Evolutionary conservation across 441 rosid species (phyloP).

Genomic region (Adansonia madagascariensis): DNA sequence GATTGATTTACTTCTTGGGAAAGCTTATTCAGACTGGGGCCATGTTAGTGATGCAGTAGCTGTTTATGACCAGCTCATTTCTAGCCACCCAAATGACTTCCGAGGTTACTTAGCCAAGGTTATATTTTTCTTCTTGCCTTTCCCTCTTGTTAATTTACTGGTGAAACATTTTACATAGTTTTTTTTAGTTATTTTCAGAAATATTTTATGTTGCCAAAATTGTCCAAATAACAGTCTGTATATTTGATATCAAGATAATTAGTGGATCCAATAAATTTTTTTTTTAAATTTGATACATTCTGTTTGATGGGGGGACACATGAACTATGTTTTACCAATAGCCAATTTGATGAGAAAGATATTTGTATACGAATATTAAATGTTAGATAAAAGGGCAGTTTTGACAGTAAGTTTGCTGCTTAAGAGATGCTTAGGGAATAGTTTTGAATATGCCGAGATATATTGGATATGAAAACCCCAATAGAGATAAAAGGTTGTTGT

Average conservation of each 20-base stretch:
- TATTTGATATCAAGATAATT: neutral
- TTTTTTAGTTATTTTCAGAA: neutral
- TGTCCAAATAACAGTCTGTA: neutral
- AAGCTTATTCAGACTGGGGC: constrained; percentile 94
- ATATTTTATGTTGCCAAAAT: neutral
- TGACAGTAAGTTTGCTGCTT: neutral
- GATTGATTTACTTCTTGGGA: constrained; percentile 90
- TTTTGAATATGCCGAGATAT: neutral
- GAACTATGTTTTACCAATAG: neutral
- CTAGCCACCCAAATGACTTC: constrained; percentile 79
- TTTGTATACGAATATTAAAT: neutral
- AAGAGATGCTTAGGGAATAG: neutral
- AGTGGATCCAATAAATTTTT: neutral
- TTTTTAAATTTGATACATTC: neutral
- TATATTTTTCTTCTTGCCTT: constrained; percentile 14
- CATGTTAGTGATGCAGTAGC: constrained; percentile 85
- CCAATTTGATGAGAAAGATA: neutral
- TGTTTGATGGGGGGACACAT: neutral
- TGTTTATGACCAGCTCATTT: constrained; percentile 79
- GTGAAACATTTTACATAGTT: neutral
- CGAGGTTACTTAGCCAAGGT: constrained; percentile 96
- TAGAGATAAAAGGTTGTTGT: neutral
- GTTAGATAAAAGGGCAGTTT: neutral
- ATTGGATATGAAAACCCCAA: neutral
- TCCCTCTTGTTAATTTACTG: neutral